Conservation (phyloP, 2,329 filamentous ascomycete genomes). For the Biscogniauxia marginata region DNA sequence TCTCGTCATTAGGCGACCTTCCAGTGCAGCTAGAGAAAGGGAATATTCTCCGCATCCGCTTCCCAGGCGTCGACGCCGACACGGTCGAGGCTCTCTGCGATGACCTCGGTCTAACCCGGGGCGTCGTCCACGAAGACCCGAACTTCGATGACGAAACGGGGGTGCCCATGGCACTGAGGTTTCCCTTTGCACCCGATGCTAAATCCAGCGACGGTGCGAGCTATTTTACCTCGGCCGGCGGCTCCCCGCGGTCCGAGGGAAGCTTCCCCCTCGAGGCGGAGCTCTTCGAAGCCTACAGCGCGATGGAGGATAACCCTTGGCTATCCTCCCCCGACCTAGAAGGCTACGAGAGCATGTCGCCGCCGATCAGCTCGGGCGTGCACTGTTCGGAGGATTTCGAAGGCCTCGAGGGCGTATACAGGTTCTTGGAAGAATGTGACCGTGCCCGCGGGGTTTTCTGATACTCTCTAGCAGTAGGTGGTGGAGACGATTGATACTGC, state of each 20-base stretch:
- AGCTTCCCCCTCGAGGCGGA: conserved; percentile 35
- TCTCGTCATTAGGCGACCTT: conserved; percentile 78
- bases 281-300: conserved; percentile 37
- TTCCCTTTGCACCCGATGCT: conserved; percentile 74
- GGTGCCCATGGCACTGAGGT: conserved; percentile 72
- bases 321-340: conserved; percentile 43
- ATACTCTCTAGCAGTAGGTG: conserved; percentile 2
- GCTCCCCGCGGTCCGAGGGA: conserved; percentile 44
- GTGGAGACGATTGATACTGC: background rate
- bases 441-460: conserved; percentile 30
- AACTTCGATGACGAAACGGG: conserved; percentile 69
- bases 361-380: conserved; percentile 42
- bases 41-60: conserved; percentile 74
- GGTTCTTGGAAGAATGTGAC: conserved; percentile 59
- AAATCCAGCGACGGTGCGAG: conserved; percentile 24
- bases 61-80: conserved; percentile 83
- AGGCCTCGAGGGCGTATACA: conserved; percentile 56
- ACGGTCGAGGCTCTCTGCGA: conserved; percentile 82
- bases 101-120: conserved; percentile 81
- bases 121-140: conserved; percentile 72
- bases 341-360: conserved; percentile 52
- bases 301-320: conserved; percentile 49
- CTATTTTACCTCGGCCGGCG: conserved; percentile 45
- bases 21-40: conserved; percentile 71
- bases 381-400: conserved; percentile 50